Evolutionary conservation across 139 green algal genomes (phyloP), one percentile per base, ranked within the genome.

Genomic region (Tetradesmus lagerheimii): DNA sequence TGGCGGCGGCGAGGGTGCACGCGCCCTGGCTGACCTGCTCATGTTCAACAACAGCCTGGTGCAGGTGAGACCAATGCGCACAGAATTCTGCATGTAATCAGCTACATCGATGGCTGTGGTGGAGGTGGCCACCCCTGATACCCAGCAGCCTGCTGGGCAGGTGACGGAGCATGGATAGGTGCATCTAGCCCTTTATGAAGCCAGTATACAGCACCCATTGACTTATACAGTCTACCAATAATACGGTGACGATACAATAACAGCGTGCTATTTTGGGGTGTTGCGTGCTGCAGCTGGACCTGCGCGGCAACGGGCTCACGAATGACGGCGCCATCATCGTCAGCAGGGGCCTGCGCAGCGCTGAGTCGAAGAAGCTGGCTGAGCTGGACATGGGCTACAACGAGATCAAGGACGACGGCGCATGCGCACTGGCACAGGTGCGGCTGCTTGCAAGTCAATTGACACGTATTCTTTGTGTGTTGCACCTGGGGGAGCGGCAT

Each of bases 321-420:
- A 97, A 99, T 89, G 92, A 98, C 64, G 97, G 97, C 62, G 95
- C 90, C 83, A 94, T 96, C 71, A 89, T 94, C 82, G 76, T 98
- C 23, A 94, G 89, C 25, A 77, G 92, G 2, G 94, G 91, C 29
- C 76, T 94, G 45, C 80, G 93, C 74, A 93, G 96, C 77, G 92
- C 96, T 39, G 94, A 97, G 83, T 99, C 97, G 85, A 94, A 95
- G 83, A 91, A 93, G 74, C 92, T 99, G 64, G 81, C 41, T 20
- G 96, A 98, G 85, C 93, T 99, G 74, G 98, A 99, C 92, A 93
- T 99, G 76, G 98, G 98, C 0, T 99, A 99, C 94, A 99, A 99
- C 85, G 97, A 99, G 91, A 99, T 99, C 92, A 98, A 99, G 92
- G 98, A 99, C 92, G 97, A 99, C 62, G 98, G 98, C 14, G 98